Base-by-base conservation (phyloP, 2,329 filamentous ascomycete species). In the Paracorniculantispora psalliotae region DNA sequence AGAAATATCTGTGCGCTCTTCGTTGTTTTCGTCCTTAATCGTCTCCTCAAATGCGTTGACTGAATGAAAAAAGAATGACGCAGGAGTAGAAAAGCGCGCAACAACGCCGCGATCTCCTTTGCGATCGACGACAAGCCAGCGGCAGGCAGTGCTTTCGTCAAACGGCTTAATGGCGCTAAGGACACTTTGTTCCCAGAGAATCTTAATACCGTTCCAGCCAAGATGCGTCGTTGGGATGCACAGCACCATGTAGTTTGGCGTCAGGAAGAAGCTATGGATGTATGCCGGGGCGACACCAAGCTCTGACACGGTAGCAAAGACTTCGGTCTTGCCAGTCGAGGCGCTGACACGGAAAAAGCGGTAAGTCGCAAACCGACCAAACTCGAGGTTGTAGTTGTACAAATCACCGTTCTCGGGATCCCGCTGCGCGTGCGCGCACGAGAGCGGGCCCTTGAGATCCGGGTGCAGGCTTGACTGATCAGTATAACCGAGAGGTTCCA, bases 191-290 rank as follows among this genome's bases (percentile, higher is more conserved):
- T 86, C 75, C 78, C 83, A 89, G 0, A 87, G 68, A 10, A 91
- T 78, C 15, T 79, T 80, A 1, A 86, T 61, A 0, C 90, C 90
- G 10, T 73, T 75, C 64, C 74, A 77, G 2, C 74, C 79, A 43
- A 85, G 78, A 62, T 87, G 84, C 0, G 87, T 80, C 17, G 84
- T 84, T 65, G 89, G 92, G 1, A 94, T 74, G 67, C 88, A 92
- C 4, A 96, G 75, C 0, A 94, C 74, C 2, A 92, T 83, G 66
- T 87, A 89, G 65, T 86, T 83, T 17, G 83, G 74, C 0, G 89
- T 88, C 26, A 96, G 72, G 66, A 91, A 91, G 65, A 93, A 81
- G 9, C 90, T 93, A 73, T 96, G 91, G n/a, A 96, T 83, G 66
- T 94, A 96, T 0, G 89, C 86, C 0, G 88, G 75, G 2, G 74